Conservation (phyloP, 2,329 filamentous ascomycete species). For the Pseudocercospora fijiensis region DNA sequence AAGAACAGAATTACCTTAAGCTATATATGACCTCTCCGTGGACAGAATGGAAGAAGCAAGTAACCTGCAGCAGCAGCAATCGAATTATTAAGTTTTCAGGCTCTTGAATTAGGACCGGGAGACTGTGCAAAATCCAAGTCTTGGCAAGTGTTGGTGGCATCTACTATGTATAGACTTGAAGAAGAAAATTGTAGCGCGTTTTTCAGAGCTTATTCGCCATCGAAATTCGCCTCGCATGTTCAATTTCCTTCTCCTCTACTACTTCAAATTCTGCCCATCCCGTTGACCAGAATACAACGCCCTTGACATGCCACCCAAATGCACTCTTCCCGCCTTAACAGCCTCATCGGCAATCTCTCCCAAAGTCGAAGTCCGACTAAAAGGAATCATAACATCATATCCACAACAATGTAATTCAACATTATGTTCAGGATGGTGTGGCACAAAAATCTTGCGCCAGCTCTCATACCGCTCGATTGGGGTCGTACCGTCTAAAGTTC, state of each 20-base stretch:
- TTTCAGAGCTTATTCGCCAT: too few relatives aligned
- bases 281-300: constrained; percentile 21
- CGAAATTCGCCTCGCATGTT: too few relatives aligned
- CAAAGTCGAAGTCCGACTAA: constrained; percentile 19
- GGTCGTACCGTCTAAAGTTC: constrained; percentile 18
- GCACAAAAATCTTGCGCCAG: constrained; percentile 26
- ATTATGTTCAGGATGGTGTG: constrained; percentile 22
- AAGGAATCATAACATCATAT: constrained; percentile 23
- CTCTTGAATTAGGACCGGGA: too few relatives aligned
- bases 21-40: too few relatives aligned
- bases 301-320: constrained; percentile 22
- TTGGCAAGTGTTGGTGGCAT: too few relatives aligned
- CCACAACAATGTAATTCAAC: constrained; percentile 28
- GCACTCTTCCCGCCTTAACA: constrained; percentile 22
- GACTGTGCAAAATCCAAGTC: too few relatives aligned
- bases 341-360: constrained; percentile 29
- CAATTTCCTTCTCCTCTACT: background rate
- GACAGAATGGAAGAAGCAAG: too few relatives aligned
- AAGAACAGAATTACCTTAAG: too few relatives aligned
- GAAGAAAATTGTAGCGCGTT: too few relatives aligned
- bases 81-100: too few relatives aligned
- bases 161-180: too few relatives aligned
- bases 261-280: background rate
- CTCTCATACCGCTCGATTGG: constrained; percentile 22
- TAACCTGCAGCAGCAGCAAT: too few relatives aligned